Evolutionary conservation across 129 eudicot species (phyloP).

Genomic region (Ambrosia artemisiifolia): DNA sequence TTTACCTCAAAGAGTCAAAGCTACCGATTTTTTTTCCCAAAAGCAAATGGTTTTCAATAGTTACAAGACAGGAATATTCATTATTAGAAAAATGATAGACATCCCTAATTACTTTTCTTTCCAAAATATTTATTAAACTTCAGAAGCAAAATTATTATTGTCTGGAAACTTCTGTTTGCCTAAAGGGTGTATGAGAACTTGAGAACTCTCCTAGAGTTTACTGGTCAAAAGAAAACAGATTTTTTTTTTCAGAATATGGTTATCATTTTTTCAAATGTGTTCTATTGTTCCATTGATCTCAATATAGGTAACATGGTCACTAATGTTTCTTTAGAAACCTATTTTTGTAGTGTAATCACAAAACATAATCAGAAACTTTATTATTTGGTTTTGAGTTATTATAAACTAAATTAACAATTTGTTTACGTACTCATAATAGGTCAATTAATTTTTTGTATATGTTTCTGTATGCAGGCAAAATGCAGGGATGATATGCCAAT

Average conservation of each 20-base stretch:
- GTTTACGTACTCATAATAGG: constrained; percentile 5
- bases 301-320: background rate
- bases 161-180: background rate
- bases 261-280: background rate
- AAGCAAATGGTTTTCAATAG: background rate
- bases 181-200: background rate
- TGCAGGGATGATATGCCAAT: constrained; percentile 70
- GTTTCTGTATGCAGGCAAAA: constrained; percentile 51
- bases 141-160: constrained; percentile 2
- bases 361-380: background rate
- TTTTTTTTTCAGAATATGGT: background rate
- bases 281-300: constrained; percentile 9
- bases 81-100: background rate
- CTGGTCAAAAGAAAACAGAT: background rate
- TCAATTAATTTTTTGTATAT: constrained; percentile 10
- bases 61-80: background rate
- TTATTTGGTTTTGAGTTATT: background rate
- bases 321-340: background rate
- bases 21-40: constrained; percentile 5
- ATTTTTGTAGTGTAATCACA: background rate
- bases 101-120: background rate
- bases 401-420: background rate
- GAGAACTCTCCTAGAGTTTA: background rate
- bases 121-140: background rate
- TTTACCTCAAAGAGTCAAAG: background rate